Percentiles rank a stretch among this genome's conserved stretches.
phyloP scores from a whole-genome alignment of 176 grass and related monocot species.

The Paspalum notatum region DNA sequence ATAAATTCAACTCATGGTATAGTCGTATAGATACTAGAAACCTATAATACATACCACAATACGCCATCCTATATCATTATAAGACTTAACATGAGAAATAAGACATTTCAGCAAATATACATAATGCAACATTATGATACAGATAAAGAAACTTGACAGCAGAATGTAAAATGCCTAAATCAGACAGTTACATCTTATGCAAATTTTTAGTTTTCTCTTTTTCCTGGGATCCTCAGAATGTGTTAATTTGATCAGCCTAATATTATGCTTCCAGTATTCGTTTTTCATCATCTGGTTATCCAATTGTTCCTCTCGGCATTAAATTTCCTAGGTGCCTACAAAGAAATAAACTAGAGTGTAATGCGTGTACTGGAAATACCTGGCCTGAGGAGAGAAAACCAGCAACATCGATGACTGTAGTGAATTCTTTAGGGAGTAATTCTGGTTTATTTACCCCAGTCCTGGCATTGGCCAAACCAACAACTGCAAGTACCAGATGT shows the following conservation, averaged over 20 bases:
- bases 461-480: conserved; percentile 62
- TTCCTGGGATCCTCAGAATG: background rate
- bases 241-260: background rate
- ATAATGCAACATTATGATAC: background rate
- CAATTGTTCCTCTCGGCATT: background rate
- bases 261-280: background rate
- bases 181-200: background rate
- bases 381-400: conserved; percentile 93
- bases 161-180: background rate
- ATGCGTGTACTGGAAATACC: conserved; percentile 37
- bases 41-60: too few species aligned
- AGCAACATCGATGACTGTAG: conserved; percentile 88
- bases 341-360: background rate
- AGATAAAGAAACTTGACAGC: background rate
- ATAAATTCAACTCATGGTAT: too few species aligned
- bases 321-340: background rate
- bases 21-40: too few species aligned
- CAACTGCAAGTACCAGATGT: conserved; percentile 49
- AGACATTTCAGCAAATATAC: background rate
- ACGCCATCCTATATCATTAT: background rate
- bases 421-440: conserved; percentile 90
- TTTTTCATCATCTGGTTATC: background rate
- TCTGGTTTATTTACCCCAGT: conserved; percentile 90
- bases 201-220: background rate
- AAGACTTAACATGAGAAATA: background rate